Conservation (phyloP, 1,284 basidiomycete genomes). For the Malassezia globosa region DNA sequence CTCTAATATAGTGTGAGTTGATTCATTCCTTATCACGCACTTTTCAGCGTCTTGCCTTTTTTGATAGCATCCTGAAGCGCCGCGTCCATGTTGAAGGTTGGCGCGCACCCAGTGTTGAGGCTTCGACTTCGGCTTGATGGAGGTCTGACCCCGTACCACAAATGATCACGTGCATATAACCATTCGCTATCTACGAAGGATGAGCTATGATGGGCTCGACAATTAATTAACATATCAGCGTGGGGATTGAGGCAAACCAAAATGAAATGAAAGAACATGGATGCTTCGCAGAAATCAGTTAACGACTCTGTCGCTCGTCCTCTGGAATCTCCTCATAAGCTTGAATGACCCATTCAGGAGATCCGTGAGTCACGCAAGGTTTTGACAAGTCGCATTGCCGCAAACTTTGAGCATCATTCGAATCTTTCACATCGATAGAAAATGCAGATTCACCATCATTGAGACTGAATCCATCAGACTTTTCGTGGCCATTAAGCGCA, state of each 20-base stretch:
- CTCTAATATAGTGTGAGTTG: slow-evolving; percentile 15
- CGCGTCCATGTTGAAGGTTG: slow-evolving; percentile 22
- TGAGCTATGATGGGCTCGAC: too few species aligned
- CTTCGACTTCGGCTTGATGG: too few species aligned
- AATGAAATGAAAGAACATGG: too few species aligned
- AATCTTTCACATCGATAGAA: slow-evolving; percentile 6
- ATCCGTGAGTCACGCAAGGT: slow-evolving; percentile 12
- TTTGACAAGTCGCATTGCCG: slow-evolving; percentile 6
- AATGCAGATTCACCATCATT: slow-evolving; percentile 2
- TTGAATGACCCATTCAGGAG: slow-evolving; percentile 8
- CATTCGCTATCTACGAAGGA: too few species aligned
- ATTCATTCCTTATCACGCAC: slow-evolving; percentile 13
- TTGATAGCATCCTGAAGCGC: slow-evolving; percentile 33
- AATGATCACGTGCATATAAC: too few species aligned
- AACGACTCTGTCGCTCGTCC: too few species aligned
- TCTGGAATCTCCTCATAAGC: slow-evolving; percentile 1
- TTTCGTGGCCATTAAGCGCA: not conserved
- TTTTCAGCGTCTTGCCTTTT: slow-evolving; percentile 32
- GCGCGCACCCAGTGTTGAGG: too few species aligned
- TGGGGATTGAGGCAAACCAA: too few species aligned
- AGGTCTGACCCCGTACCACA: too few species aligned
- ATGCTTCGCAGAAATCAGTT: too few species aligned
- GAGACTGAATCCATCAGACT: not conserved
- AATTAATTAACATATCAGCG: too few species aligned
- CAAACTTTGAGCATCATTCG: not conserved